Evolutionary conservation across 2,329 filamentous ascomycete genomes (phyloP), one percentile per base, ranked within the genome.

Genomic region (Claviceps paspali): DNA sequence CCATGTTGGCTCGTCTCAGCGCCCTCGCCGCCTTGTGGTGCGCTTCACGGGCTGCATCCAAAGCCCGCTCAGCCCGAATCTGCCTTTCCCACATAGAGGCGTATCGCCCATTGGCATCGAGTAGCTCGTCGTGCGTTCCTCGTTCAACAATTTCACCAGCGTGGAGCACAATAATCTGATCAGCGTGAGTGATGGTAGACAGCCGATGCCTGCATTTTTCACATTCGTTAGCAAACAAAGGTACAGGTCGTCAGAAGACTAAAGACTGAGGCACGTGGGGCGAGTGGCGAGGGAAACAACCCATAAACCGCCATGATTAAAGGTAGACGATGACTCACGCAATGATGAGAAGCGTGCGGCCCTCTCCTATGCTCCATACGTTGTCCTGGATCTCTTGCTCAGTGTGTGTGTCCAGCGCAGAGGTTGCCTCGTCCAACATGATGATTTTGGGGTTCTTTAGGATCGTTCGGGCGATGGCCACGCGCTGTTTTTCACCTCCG

Each of bases 261-360:
- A n/a, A n/a, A n/a, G n/a, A n/a, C n/a, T n/a, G n/a, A n/a, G n/a
- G n/a, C n/a, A n/a, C n/a, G n/a, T n/a, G n/a, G n/a, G n/a, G n/a
- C n/a, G n/a, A n/a, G n/a, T n/a, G n/a, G n/a, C n/a, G n/a, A n/a
- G n/a, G n/a, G n/a, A n/a, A n/a, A n/a, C n/a, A n/a, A n/a, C n/a
- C n/a, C n/a, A n/a, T n/a, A n/a, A n/a, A n/a, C n/a, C n/a, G n/a
- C n/a, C n/a, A n/a, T n/a, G n/a, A n/a, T n/a, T n/a, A n/a, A n/a
- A n/a, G n/a, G n/a, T n/a, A n/a, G 15, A 28, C 15, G 11, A 6
- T 5, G 21, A 69, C 73, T 63, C 76, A 85, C 64, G 91, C 91
- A 61, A 98, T 96, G 36, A 96, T 86, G 42, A 98, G 73, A 64
- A 95, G 79, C 1, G 91, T 98, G 33, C 91, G 81, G 35, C 86